Base-by-base conservation (phyloP, 2,329 filamentous ascomycete species). In the Alternaria brassicicola region DNA sequence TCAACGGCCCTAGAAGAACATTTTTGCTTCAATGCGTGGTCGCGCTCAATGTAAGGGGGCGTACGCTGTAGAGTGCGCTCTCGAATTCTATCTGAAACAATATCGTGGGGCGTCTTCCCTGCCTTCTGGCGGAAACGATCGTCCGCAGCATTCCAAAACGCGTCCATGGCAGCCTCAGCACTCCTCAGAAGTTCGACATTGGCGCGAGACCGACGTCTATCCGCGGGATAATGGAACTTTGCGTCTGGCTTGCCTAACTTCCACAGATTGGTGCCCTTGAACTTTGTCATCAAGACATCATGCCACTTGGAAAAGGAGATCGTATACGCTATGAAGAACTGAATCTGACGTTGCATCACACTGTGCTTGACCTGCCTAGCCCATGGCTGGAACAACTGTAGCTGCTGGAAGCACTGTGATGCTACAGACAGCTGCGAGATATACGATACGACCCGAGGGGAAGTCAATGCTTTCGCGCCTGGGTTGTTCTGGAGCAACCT, bases 331-430 rank as follows among this genome's bases (percentile, higher is more conserved):
- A n/a, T n/a, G n/a, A n/a, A n/a, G 3, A 15, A 6, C 12, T 13
- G 30, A 6, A 8, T 30, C 10, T 30, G 28, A 30, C 28, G 28
- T 30, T 30, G 28, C 28, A 8, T 30, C 28, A 12, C 28, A 30
- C 28, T 30, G 28, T 30, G 28, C 6, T 80, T 76, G 39, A 81
- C 82, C 0, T 61, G 70, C 28, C 67, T 68, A 1, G 81, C 80
- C 82, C 83, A 84, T 0, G 83, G 83, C 39, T 82, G 79, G 59
- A 79, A 84, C 0, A 78, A 53, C 1, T 81, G 68, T 1, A 85
- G 60, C 50, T 85, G 81, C 4, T 71, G 68, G 10, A 78, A 28
- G 47, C 81, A 82, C 56, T 85, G 71, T 1, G 75, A 62, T 0
- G 83, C 35, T 35, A 85, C 78, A 1, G 81, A 78, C 0, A 85